Conservation (phyloP, 768 basidiomycete genomes). For the Lactifluus echinatus region DNA sequence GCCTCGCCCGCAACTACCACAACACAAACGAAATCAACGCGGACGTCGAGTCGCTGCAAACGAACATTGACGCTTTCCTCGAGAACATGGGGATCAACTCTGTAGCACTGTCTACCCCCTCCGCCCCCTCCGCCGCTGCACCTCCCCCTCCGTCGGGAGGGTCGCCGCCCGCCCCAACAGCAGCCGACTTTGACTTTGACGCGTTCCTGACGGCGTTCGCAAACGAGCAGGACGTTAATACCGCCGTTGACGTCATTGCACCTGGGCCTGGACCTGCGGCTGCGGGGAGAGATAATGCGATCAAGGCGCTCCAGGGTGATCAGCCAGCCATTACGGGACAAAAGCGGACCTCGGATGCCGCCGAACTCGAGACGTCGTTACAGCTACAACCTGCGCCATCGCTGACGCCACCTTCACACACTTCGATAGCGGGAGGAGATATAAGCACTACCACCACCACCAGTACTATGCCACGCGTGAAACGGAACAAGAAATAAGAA, state of each 20-base stretch:
- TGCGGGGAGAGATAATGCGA: background rate
- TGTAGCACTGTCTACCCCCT: slow-evolving; percentile 22
- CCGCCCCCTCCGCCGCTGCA: slow-evolving; percentile 21
- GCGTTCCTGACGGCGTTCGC: slow-evolving; percentile 28
- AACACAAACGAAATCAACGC: slow-evolving; percentile 56
- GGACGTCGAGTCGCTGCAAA: slow-evolving; percentile 63
- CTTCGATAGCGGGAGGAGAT: background rate
- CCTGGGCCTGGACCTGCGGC: background rate
- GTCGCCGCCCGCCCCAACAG: background rate
- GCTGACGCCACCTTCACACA: background rate
- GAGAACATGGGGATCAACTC: slow-evolving; percentile 62
- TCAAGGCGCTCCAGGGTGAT: background rate
- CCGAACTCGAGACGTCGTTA: slow-evolving; percentile 23
- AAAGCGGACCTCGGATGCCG: slow-evolving; percentile 29
- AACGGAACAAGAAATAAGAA: slow-evolving; percentile 24
- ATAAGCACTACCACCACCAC: too few relatives aligned
- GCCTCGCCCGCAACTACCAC: slow-evolving; percentile 49
- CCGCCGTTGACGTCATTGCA: background rate
- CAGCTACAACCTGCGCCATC: slow-evolving; percentile 2
- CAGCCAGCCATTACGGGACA: slow-evolving; percentile 12
- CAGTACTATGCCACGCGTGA: slow-evolving; percentile 21
- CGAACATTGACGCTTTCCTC: slow-evolving; percentile 62
- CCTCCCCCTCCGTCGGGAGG: slow-evolving; percentile 19
- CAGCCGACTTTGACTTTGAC: slow-evolving; percentile 18
- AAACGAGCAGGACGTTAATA: slow-evolving; percentile 26